These are phyloP conservation scores for Fusarium sarcochroum DNA, from an alignment of 2,329 filamentous ascomycete genomes.

Conservation along the genomic window DNA sequence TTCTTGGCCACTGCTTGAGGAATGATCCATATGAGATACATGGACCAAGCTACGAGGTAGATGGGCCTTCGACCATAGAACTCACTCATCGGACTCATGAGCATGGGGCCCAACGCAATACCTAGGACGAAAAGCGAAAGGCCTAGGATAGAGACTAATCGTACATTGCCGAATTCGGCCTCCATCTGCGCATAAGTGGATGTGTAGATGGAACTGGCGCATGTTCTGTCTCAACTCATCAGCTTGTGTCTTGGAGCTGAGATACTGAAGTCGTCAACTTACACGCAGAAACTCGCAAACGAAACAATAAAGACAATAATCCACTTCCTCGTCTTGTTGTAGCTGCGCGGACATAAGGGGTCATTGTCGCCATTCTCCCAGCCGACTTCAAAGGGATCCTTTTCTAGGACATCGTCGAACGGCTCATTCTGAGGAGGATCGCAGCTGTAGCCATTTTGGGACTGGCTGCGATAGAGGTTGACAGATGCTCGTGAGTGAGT, in stretches of 20 bases:
- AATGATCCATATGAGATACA: conserved; percentile 85
- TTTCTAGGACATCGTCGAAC: conserved; percentile 42
- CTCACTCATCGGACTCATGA: conserved; percentile 75
- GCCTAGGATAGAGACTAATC: conserved; percentile 82
- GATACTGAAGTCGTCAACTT: conserved; percentile 59
- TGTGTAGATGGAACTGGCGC: conserved; percentile 90
- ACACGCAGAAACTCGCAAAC: conserved; percentile 84
- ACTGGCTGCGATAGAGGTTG: conserved; percentile 50
- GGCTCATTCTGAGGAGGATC: conserved; percentile 41
- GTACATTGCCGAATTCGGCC: conserved; percentile 78
- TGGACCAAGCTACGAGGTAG: conserved; percentile 80
- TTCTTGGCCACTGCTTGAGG: conserved; percentile 86
- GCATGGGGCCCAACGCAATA: conserved; percentile 73
- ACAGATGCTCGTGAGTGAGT: conserved; percentile 24
- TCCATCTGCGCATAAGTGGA: conserved; percentile 84
- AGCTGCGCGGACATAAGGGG: conserved; percentile 79
- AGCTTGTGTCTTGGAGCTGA: not conserved
- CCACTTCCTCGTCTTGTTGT: conserved; percentile 80
- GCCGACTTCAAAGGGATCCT: conserved; percentile 74
- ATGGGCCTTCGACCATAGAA: conserved; percentile 88
- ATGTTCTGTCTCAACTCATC: conserved; percentile 71
- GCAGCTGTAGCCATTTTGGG: conserved; percentile 62
- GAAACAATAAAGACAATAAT: conserved; percentile 81
- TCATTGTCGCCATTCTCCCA: conserved; percentile 83
- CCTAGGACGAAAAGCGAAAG: conserved; percentile 88